Base-by-base conservation (phyloP, 2,329 filamentous ascomycete species). In the Immersiporthe knoxdaviesiana region DNA sequence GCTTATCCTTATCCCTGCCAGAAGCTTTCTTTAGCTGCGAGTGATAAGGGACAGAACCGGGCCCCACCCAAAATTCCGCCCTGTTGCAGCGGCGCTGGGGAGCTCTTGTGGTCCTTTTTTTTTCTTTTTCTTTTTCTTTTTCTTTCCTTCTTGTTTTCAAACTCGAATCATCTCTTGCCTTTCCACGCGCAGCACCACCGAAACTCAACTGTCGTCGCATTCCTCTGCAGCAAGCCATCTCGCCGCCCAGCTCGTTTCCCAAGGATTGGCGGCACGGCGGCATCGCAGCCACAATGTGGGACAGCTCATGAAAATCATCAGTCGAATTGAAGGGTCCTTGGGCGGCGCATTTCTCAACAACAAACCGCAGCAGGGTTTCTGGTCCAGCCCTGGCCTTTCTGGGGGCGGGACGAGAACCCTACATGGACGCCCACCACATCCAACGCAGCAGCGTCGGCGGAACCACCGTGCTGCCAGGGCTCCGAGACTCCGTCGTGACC, bases 231-330 rank as follows among this genome's bases (percentile, higher is more conserved):
- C 24, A 50, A 24, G 24, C 52, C 37, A 39, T 35, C 35, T 68
- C 61, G 65, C 66, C 50, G 63, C 67, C 61, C 58, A 64, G 64
- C 54, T 72, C 58, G 65, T 58, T 66, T 41, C 41, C 56, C 39
- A 68, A 65, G 73, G 73, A 70, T 71, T 66, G 73, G 74, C 73
- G 74, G 72, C 74, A 73, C 73, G 75, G 73, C 74, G 73, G 73
- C 72, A 74, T 73, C 73, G 74, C 73, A 70, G 75, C 72, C 74
- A 82, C 73, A 79, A 86, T 86, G 84, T 81, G 78, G 81, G 83
- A 81, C 81, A 83, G 79, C 86, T 82, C 84, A 89, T 89, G 87
- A 88, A 84, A 85, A 80, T 84, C 80, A 80, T 83, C 75, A 84
- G 81, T 81, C 84, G 84, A 85, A 83, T 88, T 80, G 85, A 88